Conservation (phyloP, 192 early-diverging fungal genomes). For the Thamnidium elegans region DNA sequence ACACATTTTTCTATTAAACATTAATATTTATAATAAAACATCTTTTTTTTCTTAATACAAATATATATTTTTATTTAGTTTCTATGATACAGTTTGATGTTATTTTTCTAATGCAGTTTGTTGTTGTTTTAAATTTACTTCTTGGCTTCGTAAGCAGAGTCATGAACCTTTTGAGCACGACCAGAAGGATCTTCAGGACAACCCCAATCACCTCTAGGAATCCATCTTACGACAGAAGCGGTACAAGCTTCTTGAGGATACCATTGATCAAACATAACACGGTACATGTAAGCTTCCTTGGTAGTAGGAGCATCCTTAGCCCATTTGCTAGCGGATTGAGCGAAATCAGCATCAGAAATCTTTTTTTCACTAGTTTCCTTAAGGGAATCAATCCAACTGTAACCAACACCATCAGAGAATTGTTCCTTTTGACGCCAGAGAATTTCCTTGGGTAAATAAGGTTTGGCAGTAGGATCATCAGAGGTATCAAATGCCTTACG, state of each 20-base stretch:
- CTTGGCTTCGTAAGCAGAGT: constrained; percentile 53
- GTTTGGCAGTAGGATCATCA: constrained; percentile 58
- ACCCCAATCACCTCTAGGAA: constrained; percentile 96
- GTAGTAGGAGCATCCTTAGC: constrained; percentile 88
- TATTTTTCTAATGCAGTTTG: not conserved
- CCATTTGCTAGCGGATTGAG: constrained; percentile 64
- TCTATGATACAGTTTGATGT: not conserved
- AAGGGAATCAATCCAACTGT: constrained; percentile 96
- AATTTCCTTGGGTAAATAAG: constrained; percentile 86
- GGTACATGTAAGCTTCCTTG: constrained; percentile 97
- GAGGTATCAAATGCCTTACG: constrained; percentile 95
- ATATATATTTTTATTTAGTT: not conserved
- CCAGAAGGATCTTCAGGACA: constrained; percentile 97
- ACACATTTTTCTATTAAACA: too few relatives aligned
- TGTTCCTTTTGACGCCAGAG: constrained; percentile 99
- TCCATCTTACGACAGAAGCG: constrained; percentile 91
- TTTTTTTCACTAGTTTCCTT: constrained; percentile 66
- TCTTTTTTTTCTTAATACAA: not conserved
- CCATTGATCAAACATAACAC: constrained; percentile 88
- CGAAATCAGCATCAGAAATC: constrained; percentile 80
- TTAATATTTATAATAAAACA: not conserved
- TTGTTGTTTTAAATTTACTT: constrained; percentile 1
- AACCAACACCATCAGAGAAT: constrained; percentile 98
- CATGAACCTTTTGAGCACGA: constrained; percentile 92
- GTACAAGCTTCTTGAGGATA: constrained; percentile 92